These are phyloP conservation scores for Cryptosporidium muris DNA, from an alignment of 169 alveolate genomes.

Conservation along the genomic window DNA sequence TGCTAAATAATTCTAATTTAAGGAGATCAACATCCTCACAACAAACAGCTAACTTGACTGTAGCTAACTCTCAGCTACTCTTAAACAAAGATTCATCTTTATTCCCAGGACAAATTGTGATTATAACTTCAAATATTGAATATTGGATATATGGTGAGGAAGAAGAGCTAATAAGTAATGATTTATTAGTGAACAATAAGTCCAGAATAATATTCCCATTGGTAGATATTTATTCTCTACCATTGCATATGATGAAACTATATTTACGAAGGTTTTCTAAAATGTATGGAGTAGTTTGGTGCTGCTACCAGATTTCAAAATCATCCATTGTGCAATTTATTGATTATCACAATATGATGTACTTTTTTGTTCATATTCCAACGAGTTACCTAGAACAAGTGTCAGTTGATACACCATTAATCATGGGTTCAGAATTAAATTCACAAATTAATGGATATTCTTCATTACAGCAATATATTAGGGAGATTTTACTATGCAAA, in stretches of 20 bases:
- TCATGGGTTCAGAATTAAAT: not conserved
- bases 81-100: not conserved
- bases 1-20: not conserved
- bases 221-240: constrained; percentile 3
- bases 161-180: not conserved
- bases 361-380: constrained; percentile 40
- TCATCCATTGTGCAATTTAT: constrained; percentile 39
- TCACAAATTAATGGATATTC: not conserved
- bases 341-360: constrained; percentile 14
- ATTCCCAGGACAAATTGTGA: constrained; percentile 28
- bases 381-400: not conserved
- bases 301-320: constrained; percentile 6
- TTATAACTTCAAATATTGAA: constrained; percentile 3
- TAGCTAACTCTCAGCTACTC: too few species aligned
- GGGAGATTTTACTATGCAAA: not conserved
- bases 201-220: not conserved
- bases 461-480: constrained; percentile 25
- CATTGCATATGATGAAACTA: not conserved
- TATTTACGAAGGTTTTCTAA: constrained; percentile 15
- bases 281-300: constrained; percentile 39
- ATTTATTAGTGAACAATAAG: not conserved
- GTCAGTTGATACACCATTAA: not conserved
- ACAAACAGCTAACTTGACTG: not conserved
- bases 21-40: not conserved
- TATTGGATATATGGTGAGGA: constrained; percentile 4